Base-by-base conservation (phyloP, 352 stramenopile genomes). In the Pythium apleroticum region DNA sequence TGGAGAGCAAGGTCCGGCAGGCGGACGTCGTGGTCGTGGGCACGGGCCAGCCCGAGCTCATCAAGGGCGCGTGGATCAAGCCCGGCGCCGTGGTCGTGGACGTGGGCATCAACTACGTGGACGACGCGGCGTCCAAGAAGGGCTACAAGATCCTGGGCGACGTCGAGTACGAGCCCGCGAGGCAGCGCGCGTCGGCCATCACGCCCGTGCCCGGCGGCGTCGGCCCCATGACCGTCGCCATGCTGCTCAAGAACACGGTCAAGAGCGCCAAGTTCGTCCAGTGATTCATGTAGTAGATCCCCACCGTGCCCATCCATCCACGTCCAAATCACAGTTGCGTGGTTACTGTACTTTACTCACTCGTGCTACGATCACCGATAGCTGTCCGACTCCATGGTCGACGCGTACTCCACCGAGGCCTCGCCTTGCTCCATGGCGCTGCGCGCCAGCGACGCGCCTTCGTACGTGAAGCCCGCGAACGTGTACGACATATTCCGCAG, bases 141-240 rank as follows among this genome's bases (percentile, higher is more conserved):
- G 84, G 81, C 27, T 99, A 99, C 80, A 91, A 93, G 63, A 91
- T 99, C 55, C 80, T 99, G 15, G 98, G 98, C 17, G 98, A 99
- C 77, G 97, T 99, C 19, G 81, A 99, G 77, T 99, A 97, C 78
- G 85, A 86, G 14, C 88, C 81, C 63, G 96, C 80, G 11, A 88
- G 71, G 54, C 73, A 81, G 31, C 84, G 96, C 35, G 96, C 89
- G 20, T 93, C 87, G 7, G 90, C 89, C 55, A 99, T 99, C 75
- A 99, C 98, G 28, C 98, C 98, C 1, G 98, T 99, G 49, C 96
- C 97, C 4, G 88, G 89, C 48, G 86, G 86, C 65, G 98, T 99
- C 49, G 98, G 98, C n/a, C 98, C 98, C 30, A 99, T 99, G 97
- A 99, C 95, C 28, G 96, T 98, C 66, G 92, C 95, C 17, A 98